Evolutionary conservation across 257 asterid genomes (phyloP).

Genomic region (Gardenia jasminoides): DNA sequence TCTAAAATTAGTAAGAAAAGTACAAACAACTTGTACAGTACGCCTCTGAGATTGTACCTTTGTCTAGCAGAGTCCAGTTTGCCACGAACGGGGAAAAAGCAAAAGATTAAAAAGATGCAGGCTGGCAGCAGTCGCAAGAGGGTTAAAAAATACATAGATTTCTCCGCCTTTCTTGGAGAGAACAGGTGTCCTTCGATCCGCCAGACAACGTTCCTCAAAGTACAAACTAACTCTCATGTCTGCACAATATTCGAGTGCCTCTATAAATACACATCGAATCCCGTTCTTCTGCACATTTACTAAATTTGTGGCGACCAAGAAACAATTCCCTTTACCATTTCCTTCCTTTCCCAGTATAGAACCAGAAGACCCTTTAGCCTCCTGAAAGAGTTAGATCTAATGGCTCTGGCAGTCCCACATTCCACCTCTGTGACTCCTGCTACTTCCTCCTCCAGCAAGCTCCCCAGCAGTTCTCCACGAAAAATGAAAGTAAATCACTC

Average conservation of each 20-base stretch:
- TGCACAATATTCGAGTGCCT: neutral
- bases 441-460: conserved; percentile 16
- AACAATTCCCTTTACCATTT: neutral
- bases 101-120: neutral
- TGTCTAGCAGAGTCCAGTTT: neutral
- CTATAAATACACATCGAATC: neutral
- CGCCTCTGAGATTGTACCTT: neutral
- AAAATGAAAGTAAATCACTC: conserved; percentile 3
- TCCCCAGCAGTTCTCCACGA: conserved; percentile 8
- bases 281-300: neutral
- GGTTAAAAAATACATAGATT: conserved; percentile 16
- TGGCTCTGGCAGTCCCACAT: conserved; percentile 30
- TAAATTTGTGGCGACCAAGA: neutral
- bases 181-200: conserved; percentile 32
- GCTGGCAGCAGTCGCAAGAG: neutral
- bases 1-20: neutral
- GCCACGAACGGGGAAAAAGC: no score
- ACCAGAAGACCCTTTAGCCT: neutral
- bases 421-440: conserved; percentile 9
- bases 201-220: conserved; percentile 18
- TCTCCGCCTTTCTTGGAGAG: conserved; percentile 48
- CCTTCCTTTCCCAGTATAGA: neutral
- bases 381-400: conserved; percentile 17
- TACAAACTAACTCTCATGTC: conserved; percentile 10
- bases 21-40: neutral